Base-by-base conservation (phyloP, 495 filamentous ascomycete genomes). In the Friedmanniomyces simplex region DNA sequence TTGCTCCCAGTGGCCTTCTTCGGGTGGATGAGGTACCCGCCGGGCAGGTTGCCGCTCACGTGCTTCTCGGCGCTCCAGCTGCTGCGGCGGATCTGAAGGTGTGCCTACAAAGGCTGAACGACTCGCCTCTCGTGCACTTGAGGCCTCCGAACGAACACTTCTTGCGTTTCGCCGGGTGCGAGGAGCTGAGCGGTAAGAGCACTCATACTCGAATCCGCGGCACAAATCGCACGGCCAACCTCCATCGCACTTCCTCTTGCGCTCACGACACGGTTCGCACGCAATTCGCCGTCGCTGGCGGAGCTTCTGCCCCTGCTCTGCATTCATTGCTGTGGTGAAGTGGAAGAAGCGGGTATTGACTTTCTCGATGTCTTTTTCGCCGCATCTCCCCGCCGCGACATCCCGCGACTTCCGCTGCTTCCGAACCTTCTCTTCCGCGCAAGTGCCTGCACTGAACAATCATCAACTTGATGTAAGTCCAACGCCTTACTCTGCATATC, bases 161-260 rank as follows among this genome's bases (percentile, higher is more conserved):
- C 34, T 47, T 47, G 43, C 20, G 7, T 6, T 12, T 47, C 43
- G 7, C 43, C 21, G 43, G 13, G 43, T 47, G 14, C 14, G 43
- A n/a, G 43, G 43, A 8, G 20, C 20, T 6, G 43, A 22, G 14
- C 21, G 14, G 43, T 47, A 47, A 21, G 13, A 47, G 43, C 43
- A 47, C 14, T 47, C 43, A 47, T 47, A 47, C 43, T 21, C 43
- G 43, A 12, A 47, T 11, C 21, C 34, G 16, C 16, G 34, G 20
- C 43, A 47, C 43, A 47, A 6, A 21, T n/a, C 43, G 43, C 43
- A 47, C 21, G 43, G 43, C 10, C 14, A 8, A 6, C 8, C 21
- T n/a, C 43, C 43, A 47, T 47, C 43, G 21, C 43, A 47, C 43
- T 47, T 47, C 20, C 43, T 47, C 43, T 47, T 47, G 14, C 43